These are phyloP conservation scores for Microsporum ferrugineum DNA, from an alignment of 2,329 filamentous ascomycete genomes.

Conservation along the genomic window DNA sequence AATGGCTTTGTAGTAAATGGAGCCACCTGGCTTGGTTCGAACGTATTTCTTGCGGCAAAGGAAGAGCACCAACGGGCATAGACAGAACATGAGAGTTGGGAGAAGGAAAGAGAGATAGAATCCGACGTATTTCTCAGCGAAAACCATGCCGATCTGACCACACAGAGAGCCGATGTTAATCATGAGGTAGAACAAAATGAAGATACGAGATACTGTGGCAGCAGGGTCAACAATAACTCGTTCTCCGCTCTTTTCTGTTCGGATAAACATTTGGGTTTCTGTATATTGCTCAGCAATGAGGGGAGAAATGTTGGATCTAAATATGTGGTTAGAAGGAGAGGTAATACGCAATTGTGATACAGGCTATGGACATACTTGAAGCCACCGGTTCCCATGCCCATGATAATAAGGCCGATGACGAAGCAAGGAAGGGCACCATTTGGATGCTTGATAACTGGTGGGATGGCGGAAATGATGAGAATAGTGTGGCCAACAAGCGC, in stretches of 20 bases:
- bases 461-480: slow-evolving; percentile 54
- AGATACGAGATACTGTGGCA: slow-evolving; percentile 56
- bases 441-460: slow-evolving; percentile 47
- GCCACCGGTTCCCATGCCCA: slow-evolving; percentile 65
- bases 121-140: slow-evolving; percentile 63
- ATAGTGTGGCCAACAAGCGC: slow-evolving; percentile 57
- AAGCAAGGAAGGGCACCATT: slow-evolving; percentile 53
- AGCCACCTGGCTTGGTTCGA: slow-evolving; percentile 56
- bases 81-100: slow-evolving; percentile 53
- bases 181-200: slow-evolving; percentile 59
- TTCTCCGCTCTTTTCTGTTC: slow-evolving; percentile 47
- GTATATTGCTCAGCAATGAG: slow-evolving; percentile 60
- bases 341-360: background rate
- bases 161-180: slow-evolving; percentile 56
- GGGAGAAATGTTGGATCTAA: slow-evolving; percentile 55
- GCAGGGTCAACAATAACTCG: slow-evolving; percentile 60
- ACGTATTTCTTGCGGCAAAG: slow-evolving; percentile 52
- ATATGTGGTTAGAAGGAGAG: background rate
- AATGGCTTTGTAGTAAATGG: slow-evolving; percentile 57
- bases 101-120: slow-evolving; percentile 63
- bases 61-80: slow-evolving; percentile 51
- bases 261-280: slow-evolving; percentile 47
- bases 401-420: slow-evolving; percentile 51
- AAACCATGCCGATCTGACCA: slow-evolving; percentile 57
- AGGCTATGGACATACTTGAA: slow-evolving; percentile 46